Evolutionary conservation across 73 alveolate genomes (phyloP).

Genomic region (Tetrahymena elliotti): DNA sequence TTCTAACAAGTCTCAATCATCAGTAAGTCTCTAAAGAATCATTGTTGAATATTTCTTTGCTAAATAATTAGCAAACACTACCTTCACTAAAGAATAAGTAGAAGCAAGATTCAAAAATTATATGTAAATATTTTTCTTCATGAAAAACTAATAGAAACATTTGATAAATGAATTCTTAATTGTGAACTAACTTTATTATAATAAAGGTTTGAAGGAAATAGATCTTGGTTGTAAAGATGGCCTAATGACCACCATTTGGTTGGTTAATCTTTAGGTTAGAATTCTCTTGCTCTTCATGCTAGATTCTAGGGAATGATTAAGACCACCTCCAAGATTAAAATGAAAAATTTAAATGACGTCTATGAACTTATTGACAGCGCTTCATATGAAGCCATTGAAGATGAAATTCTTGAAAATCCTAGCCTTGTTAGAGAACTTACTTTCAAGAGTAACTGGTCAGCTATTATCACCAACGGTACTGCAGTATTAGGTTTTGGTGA

Average conservation of each 20-base stretch:
- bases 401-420: constrained; percentile 44
- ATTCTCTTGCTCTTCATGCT: constrained; percentile 44
- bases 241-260: constrained; percentile 38
- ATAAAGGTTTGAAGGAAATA: constrained; percentile 29
- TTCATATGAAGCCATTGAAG: constrained; percentile 25
- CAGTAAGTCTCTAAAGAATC: not conserved
- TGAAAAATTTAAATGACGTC: constrained; percentile 33
- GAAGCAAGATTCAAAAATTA: not conserved
- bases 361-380: constrained; percentile 44
- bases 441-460: constrained; percentile 59
- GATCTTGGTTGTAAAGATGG: constrained; percentile 48
- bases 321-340: constrained; percentile 40
- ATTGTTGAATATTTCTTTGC: not conserved
- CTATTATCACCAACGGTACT: constrained; percentile 69
- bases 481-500: constrained; percentile 77
- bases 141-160: not conserved
- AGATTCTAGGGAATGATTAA: constrained; percentile 59
- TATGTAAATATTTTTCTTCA: not conserved
- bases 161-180: not conserved
- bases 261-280: constrained; percentile 25
- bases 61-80: not conserved
- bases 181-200: not conserved
- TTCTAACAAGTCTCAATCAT: not conserved
- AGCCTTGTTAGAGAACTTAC: constrained; percentile 42
- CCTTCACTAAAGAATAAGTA: not conserved